A percentile compares a stretch with the other conserved stretches of the same genome.
phyloP scores from a whole-genome alignment of 169 alveolate species.

The Perkinsus olseni region DNA sequence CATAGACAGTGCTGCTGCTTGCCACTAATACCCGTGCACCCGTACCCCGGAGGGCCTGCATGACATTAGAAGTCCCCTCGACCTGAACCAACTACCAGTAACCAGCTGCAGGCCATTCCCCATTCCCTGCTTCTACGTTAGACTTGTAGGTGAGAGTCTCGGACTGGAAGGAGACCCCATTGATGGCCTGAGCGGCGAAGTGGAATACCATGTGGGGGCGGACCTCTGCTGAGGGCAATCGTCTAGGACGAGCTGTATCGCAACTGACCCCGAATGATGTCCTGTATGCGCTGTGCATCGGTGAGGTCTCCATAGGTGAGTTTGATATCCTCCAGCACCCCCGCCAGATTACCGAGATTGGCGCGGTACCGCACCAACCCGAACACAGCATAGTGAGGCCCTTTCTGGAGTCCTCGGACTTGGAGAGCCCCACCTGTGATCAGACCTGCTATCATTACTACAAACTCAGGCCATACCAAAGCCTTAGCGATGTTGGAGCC shows the following conservation, averaged over 20 bases:
- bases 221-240: neutral
- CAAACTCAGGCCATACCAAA: neutral
- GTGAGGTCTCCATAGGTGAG: neutral
- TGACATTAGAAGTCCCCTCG: neutral
- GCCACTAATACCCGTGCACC: constrained; percentile 8
- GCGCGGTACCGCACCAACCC: neutral
- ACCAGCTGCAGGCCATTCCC: neutral
- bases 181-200: constrained; percentile 16
- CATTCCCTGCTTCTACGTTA: neutral
- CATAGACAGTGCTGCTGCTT: neutral
- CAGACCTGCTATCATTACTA: neutral
- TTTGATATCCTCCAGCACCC: neutral
- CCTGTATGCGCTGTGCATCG: neutral
- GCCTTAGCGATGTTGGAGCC: neutral
- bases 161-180: constrained; percentile 13
- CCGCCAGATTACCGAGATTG: neutral
- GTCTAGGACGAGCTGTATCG: too few relatives aligned
- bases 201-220: constrained; percentile 4
- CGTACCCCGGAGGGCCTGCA: neutral
- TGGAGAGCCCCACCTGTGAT: neutral
- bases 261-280: neutral
- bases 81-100: neutral
- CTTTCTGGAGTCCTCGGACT: neutral
- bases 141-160: neutral
- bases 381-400: neutral